These are phyloP conservation scores for Fusarium sp. DNA, from an alignment of 2,329 filamentous ascomycete species.

Conservation along the genomic window DNA sequence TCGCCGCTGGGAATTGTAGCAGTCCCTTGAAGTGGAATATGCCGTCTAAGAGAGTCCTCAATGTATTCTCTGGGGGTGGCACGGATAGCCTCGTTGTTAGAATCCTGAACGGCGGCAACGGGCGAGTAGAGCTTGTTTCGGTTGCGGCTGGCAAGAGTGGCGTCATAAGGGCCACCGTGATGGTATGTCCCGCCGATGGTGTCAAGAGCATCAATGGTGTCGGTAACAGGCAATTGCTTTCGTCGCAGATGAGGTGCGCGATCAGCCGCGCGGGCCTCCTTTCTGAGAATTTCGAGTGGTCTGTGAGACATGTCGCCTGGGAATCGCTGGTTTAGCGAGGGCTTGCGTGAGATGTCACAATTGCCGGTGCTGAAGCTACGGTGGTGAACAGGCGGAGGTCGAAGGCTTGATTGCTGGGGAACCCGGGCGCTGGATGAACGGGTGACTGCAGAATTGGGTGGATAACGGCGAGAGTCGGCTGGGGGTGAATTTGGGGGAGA, in stretches of 20 bases:
- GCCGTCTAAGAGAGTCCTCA: constrained; percentile 76
- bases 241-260: constrained; percentile 75
- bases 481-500: constrained; percentile 38
- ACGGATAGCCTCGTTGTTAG: constrained; percentile 80
- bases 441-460: constrained; percentile 49
- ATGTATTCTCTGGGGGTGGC: constrained; percentile 87
- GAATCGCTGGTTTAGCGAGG: constrained; percentile 57
- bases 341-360: constrained; percentile 24
- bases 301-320: constrained; percentile 74
- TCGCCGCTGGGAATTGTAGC: constrained; percentile 81
- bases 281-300: constrained; percentile 74
- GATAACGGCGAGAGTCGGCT: constrained; percentile 34
- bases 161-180: constrained; percentile 92
- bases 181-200: constrained; percentile 78
- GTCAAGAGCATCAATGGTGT: constrained; percentile 86
- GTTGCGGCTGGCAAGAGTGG: constrained; percentile 81
- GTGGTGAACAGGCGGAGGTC: constrained; percentile 22
- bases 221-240: constrained; percentile 75
- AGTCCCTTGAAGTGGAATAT: constrained; percentile 85
- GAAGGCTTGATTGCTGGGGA: constrained; percentile 16
- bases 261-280: constrained; percentile 73
- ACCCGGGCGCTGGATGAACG: constrained; percentile 44
- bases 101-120: constrained; percentile 78
- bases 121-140: constrained; percentile 72
- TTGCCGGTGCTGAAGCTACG: constrained; percentile 41